These are phyloP conservation scores for Calonectria fujianensis DNA, from an alignment of 2,329 filamentous ascomycete species.

Conservation along the genomic window DNA sequence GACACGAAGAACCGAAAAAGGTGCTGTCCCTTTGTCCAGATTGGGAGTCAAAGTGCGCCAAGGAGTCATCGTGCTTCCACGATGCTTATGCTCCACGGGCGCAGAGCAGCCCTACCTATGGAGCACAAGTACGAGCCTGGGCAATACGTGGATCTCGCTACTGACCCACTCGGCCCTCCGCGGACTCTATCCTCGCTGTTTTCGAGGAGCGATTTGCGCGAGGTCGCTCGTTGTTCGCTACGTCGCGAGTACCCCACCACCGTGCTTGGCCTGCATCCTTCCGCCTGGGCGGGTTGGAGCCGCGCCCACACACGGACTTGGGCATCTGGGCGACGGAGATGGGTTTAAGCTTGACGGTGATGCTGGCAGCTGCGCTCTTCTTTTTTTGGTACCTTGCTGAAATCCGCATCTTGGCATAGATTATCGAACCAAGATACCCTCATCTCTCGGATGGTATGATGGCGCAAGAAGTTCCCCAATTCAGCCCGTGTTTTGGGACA, in stretches of 20 bases:
- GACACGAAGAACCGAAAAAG: neutral
- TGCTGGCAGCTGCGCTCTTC: neutral
- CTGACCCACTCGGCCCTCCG: neutral
- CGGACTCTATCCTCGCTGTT: neutral
- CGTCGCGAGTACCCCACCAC: neutral
- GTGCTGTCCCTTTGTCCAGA: neutral
- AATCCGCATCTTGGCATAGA: neutral
- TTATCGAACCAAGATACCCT: neutral
- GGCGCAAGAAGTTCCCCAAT: neutral
- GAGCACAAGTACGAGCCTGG: neutral
- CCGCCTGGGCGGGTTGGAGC: slow-evolving; percentile 20
- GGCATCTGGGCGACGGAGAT: slow-evolving; percentile 12
- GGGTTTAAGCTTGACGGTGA: neutral
- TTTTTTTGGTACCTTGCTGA: neutral
- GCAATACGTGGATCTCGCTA: neutral
- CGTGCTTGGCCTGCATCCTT: slow-evolving; percentile 29
- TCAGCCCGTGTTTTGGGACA: neutral
- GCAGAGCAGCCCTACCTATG: slow-evolving; percentile 1
- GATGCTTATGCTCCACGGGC: neutral
- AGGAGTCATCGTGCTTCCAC: neutral
- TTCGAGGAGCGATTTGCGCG: neutral
- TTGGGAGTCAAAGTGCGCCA: neutral
- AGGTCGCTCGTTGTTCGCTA: neutral
- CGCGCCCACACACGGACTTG: slow-evolving; percentile 34
- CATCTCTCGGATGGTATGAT: neutral